Conservation (phyloP, 495 filamentous ascomycete genomes). For the Neurospora discreta region DNA sequence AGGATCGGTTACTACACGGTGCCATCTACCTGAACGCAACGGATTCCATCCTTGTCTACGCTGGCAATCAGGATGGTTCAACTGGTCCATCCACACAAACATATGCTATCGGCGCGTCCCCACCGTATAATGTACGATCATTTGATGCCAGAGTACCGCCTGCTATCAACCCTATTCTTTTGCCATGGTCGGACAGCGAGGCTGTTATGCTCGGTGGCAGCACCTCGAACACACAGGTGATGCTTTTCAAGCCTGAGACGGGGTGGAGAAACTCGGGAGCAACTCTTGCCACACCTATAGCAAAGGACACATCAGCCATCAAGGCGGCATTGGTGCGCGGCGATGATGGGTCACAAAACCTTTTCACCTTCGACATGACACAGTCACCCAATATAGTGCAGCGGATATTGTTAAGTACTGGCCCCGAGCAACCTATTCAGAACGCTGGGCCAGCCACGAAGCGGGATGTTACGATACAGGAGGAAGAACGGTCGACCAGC, state of each 20-base stretch:
- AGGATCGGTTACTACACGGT: conserved; percentile 62
- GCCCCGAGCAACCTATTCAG: conserved; percentile 33
- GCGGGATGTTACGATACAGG: conserved; percentile 1
- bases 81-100: conserved; percentile 55
- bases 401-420: conserved; percentile 44
- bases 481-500: conserved; percentile 23
- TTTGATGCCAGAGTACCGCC: conserved; percentile 47
- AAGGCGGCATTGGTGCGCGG: conserved; percentile 54
- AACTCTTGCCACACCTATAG: conserved; percentile 45
- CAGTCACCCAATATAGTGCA: conserved; percentile 67
- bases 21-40: conserved; percentile 63
- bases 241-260: conserved; percentile 41
- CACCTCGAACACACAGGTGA: conserved; percentile 52
- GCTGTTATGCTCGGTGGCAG: conserved; percentile 71
- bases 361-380: conserved; percentile 70
- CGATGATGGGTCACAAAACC: conserved; percentile 70
- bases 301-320: conserved; percentile 38
- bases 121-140: conserved; percentile 48
- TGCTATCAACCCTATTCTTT: conserved; percentile 54
- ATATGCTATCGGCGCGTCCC: conserved; percentile 53
- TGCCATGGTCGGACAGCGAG: conserved; percentile 63
- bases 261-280: conserved; percentile 55
- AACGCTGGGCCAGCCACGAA: conserved; percentile 24
- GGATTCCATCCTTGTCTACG: conserved; percentile 70
- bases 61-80: conserved; percentile 52